Conservation (phyloP, 495 filamentous ascomycete genomes). For the Penicillium subrubescens region DNA sequence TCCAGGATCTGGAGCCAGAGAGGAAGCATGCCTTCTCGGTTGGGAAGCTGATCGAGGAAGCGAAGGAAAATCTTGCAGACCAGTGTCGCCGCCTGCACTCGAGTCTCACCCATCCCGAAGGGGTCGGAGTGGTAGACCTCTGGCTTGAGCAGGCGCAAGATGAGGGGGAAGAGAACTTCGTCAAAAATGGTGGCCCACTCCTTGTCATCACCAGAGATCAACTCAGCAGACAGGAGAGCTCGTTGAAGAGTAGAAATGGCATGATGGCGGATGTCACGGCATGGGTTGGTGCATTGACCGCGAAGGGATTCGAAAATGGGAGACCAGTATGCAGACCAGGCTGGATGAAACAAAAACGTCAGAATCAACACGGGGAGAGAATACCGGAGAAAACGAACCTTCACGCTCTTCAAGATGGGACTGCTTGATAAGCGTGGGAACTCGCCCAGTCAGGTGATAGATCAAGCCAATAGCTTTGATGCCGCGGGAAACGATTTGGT, state of each 20-base stretch:
- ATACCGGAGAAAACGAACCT: constrained; percentile 49
- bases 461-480: constrained; percentile 79
- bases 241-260: constrained; percentile 87
- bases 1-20: constrained; percentile 92
- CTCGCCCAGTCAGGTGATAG: constrained; percentile 74
- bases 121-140: constrained; percentile 94
- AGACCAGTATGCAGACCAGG: constrained; percentile 98
- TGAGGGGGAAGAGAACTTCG: constrained; percentile 94
- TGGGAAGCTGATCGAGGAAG: constrained; percentile 80
- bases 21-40: constrained; percentile 90
- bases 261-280: constrained; percentile 87
- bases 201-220: constrained; percentile 73
- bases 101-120: constrained; percentile 90
- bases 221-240: constrained; percentile 76
- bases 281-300: constrained; percentile 90
- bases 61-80: constrained; percentile 96
- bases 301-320: constrained; percentile 89
- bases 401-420: constrained; percentile 89
- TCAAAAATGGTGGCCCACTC: constrained; percentile 96
- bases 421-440: constrained; percentile 83
- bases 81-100: constrained; percentile 87
- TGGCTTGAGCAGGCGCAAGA: constrained; percentile 84
- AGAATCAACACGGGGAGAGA: constrained; percentile 2
- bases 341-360: constrained; percentile 43
- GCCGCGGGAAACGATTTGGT: constrained; percentile 74